These are phyloP conservation scores for Caloboletus inedulis DNA, from an alignment of 1,284 basidiomycete genomes.

Conservation along the genomic window DNA sequence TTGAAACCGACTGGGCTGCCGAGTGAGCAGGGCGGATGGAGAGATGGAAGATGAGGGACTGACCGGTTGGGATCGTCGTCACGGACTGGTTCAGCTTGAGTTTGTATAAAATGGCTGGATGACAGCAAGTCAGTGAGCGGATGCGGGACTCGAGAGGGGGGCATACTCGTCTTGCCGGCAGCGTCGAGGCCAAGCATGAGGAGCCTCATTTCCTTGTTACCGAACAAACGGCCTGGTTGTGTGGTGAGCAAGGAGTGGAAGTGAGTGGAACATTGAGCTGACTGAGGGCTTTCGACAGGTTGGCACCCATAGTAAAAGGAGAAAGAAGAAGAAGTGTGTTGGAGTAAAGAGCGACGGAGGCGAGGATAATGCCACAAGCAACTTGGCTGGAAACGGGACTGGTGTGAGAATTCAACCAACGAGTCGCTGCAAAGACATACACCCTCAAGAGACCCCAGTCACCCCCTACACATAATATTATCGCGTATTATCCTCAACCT, in stretches of 20 bases:
- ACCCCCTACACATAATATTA: constrained; percentile 16
- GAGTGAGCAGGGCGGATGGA: constrained; percentile 20
- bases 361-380: constrained; percentile 27
- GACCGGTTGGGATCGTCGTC: constrained; percentile 97
- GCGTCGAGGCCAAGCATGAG: constrained; percentile 93
- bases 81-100: constrained; percentile 99
- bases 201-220: constrained; percentile 99
- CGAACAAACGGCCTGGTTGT: constrained; percentile 82
- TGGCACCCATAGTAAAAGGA: constrained; percentile 59
- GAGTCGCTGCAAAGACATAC: constrained; percentile 10
- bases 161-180: constrained; percentile 92
- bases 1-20: constrained; percentile 82
- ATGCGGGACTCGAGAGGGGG: not conserved
- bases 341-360: constrained; percentile 48
- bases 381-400: constrained; percentile 21
- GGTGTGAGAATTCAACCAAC: constrained; percentile 30
- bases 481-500: constrained; percentile 18
- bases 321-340: constrained; percentile 7
- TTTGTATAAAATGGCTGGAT: constrained; percentile 95
- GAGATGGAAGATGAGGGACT: constrained; percentile 25
- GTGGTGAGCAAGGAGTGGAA: constrained; percentile 3
- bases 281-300: constrained; percentile 75
- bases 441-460: constrained; percentile 27
- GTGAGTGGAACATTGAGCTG: constrained; percentile 16
- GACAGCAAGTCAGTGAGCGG: constrained; percentile 16